Evolutionary conservation across 768 basidiomycete species (phyloP), one percentile per base, ranked within the genome.

Genomic region (Scleroderma citrinum): DNA sequence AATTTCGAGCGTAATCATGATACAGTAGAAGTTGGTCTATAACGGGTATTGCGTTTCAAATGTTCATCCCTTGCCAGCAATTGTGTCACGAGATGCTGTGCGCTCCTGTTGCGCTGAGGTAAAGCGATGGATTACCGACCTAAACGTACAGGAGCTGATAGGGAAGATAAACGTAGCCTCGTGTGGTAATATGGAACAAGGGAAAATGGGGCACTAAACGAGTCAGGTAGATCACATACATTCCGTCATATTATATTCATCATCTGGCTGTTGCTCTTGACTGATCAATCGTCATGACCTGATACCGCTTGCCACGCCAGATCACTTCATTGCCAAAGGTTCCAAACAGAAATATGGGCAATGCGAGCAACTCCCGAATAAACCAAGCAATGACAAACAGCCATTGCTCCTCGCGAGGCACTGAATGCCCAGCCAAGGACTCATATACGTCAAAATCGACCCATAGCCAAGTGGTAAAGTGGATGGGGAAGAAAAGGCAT

Each of bases 301-400:
- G 73, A 67, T 97, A 99, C 54, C 65, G 76, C 59, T 70, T 75
- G 1, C 94, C 95, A 61, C 96, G 77, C 96, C 96, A 99, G 1
- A 75, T 72, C 29, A 99, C 90, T 49, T 82, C 80, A 62, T 82
- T 75, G 24, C 94, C 92, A 44, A 84, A 67, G 35, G 98, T 80
- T 6, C 89, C 95, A 53, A 85, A 71, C 7, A 85, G 43, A 80
- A 84, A 99, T 49, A 98, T 90, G 0, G 96, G 96, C 19, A 98
- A 70, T 4, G 95, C 85, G 50, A 94, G 65, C 35, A 84, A 12
- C 68, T 99, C 96, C 49, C 96, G 77, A 17, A 76, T 69, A 16
- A 73, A 63, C 92, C 93, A 99, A 7, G 92, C 89, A 26, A 71
- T 59, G 37, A 92, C 56, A 65, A 96, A 97, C 44, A 69, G 59